Conservation (phyloP, 106 monocot genomes). For the Allium fistulosum region DNA sequence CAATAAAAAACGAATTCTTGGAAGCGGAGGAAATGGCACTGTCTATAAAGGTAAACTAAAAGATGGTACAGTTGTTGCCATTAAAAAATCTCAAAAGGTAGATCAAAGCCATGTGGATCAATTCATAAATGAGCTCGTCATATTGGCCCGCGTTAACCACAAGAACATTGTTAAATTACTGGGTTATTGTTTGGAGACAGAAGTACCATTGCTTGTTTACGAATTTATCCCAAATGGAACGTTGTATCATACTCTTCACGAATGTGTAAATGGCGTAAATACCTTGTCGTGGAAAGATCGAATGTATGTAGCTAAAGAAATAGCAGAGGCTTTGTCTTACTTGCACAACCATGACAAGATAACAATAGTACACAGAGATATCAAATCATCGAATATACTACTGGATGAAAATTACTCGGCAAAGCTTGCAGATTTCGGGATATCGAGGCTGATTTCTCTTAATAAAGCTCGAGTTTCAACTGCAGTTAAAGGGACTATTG, state of each 20-base stretch:
- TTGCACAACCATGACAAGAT: constrained; percentile 21
- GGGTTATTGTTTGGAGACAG: constrained; percentile 42
- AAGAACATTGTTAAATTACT: constrained; percentile 36
- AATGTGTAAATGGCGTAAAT: neutral
- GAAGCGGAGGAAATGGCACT: constrained; percentile 35
- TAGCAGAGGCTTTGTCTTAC: constrained; percentile 35
- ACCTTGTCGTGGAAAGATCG: constrained; percentile 15
- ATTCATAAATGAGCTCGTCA: constrained; percentile 41
- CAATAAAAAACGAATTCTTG: constrained; percentile 18
- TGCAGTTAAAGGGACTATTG: constrained; percentile 44
- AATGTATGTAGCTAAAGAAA: constrained; percentile 26
- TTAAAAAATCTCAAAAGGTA: constrained; percentile 31
- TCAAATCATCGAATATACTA: constrained; percentile 46
- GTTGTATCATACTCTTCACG: constrained; percentile 5
- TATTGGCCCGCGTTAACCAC: constrained; percentile 36
- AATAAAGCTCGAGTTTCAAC: constrained; percentile 35
- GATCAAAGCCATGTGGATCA: constrained; percentile 34
- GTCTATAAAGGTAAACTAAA: constrained; percentile 30
- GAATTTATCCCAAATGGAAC: constrained; percentile 39
- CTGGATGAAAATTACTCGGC: constrained; percentile 1
- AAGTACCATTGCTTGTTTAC: constrained; percentile 46
- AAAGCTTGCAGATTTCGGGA: constrained; percentile 44
- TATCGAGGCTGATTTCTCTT: constrained; percentile 30
- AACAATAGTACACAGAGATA: constrained; percentile 43
- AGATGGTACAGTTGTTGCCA: constrained; percentile 16